Evolutionary conservation across 257 asterid species (phyloP), one percentile per base, ranked within the genome.

Genomic region (Ocimum tenuiflorum): DNA sequence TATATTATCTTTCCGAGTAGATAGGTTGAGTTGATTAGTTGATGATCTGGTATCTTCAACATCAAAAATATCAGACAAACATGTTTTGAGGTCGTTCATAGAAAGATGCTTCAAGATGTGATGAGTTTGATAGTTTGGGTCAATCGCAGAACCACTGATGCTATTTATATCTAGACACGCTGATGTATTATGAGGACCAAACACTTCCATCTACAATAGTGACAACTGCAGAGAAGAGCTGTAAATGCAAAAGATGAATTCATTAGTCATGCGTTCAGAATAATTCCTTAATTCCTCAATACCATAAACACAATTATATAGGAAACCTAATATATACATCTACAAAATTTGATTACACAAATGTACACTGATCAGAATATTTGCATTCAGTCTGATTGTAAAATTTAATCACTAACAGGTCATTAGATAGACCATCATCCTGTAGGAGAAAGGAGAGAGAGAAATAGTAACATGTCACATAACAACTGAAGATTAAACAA

Each of bases 131-230:
- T 54, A 73, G 74, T 65, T 59, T 45, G 80, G 82, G 60, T 63
- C 81, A 35, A 71, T 36, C n/a, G 80, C 53, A 68, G 82, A 69
- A 67, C 77, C 82, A 65, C 72, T 29, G 39, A 53, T 52, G 60
- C 73, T 60, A 71, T 81, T 77, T 57, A 74, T 11, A 75, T 82
- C 85, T 72, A 71, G 79, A 75, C 70, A 56, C 74, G 75, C 73
- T 38, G 85, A 55, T 73, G 77, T 72, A 56, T 60, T 66, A 73
- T 17, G 18, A 67, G 84, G 73, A 72, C 73, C 68, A 63, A 72
- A 79, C 45, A 75, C 79, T 79, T 82, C 95, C 89, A 87, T 83
- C 82, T 78, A 86, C 75, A 62, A 51, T 63, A 61, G 68, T 46
- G 43, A 69, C 65, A 75, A 67, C 81, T 65, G 77, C 66, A 48